Percentiles rank a stretch among this genome's conserved stretches.
Evolutionary conservation across 2,329 filamentous ascomycete species (phyloP).

Genomic region (Aspergillus persii): DNA sequence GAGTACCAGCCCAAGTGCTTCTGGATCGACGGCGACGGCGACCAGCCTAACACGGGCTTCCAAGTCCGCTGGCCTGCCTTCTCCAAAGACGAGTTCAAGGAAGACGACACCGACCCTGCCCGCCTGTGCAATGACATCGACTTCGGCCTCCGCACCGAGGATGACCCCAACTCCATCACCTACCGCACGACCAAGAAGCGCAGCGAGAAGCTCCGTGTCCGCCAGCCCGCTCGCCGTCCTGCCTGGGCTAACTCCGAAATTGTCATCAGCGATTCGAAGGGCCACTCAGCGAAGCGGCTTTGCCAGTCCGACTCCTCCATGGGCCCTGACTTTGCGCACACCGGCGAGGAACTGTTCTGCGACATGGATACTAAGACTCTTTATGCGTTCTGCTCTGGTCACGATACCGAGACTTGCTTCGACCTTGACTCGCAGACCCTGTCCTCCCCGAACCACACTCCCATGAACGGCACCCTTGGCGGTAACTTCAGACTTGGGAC

Average conservation of each 20-base stretch:
- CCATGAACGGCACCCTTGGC: background rate
- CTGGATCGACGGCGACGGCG: slow-evolving; percentile 10
- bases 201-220: background rate
- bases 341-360: slow-evolving; percentile 5
- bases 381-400: slow-evolving; percentile 5
- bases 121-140: slow-evolving; percentile 9
- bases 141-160: slow-evolving; percentile 10
- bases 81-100: slow-evolving; percentile 2
- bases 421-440: slow-evolving; percentile 2
- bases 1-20: slow-evolving; percentile 11
- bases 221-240: background rate
- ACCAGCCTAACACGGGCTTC: slow-evolving; percentile 9
- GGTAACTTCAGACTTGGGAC: background rate
- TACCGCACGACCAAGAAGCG: slow-evolving; percentile 1
- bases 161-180: slow-evolving; percentile 5
- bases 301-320: slow-evolving; percentile 9
- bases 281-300: slow-evolving; percentile 3
- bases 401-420: slow-evolving; percentile 4
- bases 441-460: no score
- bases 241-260: slow-evolving; percentile 2
- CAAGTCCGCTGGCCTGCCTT: slow-evolving; percentile 10
- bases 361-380: slow-evolving; percentile 5
- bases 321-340: slow-evolving; percentile 12
- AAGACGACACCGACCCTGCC: background rate
- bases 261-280: background rate